Evolutionary conservation across 352 stramenopile species (phyloP).

Genomic region (Pythium volutum): DNA sequence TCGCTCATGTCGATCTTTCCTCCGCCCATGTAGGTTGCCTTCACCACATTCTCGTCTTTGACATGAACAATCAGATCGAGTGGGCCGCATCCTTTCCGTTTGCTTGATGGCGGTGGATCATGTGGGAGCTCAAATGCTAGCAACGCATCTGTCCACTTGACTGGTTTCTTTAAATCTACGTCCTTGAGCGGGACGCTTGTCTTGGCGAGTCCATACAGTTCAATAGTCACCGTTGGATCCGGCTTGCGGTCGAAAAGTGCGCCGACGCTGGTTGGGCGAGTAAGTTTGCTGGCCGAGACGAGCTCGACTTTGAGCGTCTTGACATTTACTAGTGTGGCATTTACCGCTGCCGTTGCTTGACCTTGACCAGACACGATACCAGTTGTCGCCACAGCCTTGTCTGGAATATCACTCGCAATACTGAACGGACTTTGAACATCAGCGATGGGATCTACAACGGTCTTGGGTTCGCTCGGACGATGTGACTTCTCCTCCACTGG

Average conservation of each 20-base stretch:
- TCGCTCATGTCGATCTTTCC: constrained; percentile 32
- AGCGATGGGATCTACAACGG: neutral
- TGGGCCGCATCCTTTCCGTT: constrained; percentile 19
- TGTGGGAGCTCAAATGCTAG: constrained; percentile 29
- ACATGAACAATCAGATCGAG: constrained; percentile 33
- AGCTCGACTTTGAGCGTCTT: constrained; percentile 31
- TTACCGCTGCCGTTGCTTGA: too few relatives aligned
- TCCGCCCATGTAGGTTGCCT: constrained; percentile 42
- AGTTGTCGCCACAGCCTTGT: neutral
- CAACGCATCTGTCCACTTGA: constrained; percentile 25
- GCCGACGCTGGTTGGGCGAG: constrained; percentile 31
- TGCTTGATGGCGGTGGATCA: neutral
- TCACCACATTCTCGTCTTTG: constrained; percentile 43
- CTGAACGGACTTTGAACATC: neutral
- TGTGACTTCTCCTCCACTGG: neutral
- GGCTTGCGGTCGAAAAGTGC: constrained; percentile 39
- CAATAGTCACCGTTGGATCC: constrained; percentile 34
- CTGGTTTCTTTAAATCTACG: constrained; percentile 36
- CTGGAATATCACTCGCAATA: neutral
- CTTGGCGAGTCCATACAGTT: constrained; percentile 29
- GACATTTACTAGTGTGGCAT: neutral
- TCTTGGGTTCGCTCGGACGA: neutral
- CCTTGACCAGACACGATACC: neutral
- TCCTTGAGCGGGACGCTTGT: constrained; percentile 28
- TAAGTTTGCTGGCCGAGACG: constrained; percentile 27